phyloP scores from a whole-genome alignment of 495 filamentous ascomycete species.

The Penicillium soppii region DNA sequence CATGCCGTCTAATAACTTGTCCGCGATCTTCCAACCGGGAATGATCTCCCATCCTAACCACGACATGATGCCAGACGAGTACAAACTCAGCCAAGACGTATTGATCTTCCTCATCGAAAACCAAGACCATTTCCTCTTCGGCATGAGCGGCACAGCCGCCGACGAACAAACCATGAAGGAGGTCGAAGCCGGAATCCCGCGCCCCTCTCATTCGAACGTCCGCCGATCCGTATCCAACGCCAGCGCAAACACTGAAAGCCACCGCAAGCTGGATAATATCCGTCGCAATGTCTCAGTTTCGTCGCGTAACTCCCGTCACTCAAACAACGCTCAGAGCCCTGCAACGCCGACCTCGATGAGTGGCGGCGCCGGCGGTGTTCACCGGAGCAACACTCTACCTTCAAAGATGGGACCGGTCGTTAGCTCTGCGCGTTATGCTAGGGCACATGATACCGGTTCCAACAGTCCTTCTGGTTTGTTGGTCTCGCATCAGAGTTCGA shows the following conservation, averaged over 20 bases:
- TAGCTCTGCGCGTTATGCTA: conserved; percentile 53
- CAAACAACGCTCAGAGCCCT: conserved; percentile 68
- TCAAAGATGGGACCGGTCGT: conserved; percentile 83
- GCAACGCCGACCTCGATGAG: conserved; percentile 61
- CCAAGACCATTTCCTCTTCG: conserved; percentile 86
- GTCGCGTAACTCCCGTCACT: conserved; percentile 68
- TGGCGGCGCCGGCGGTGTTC: conserved; percentile 63
- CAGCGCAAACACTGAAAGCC: conserved; percentile 81
- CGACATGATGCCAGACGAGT: conserved; percentile 92
- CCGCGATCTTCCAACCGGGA: conserved; percentile 98
- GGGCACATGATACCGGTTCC: conserved; percentile 34
- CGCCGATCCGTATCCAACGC: conserved; percentile 80
- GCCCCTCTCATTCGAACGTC: conserved; percentile 55
- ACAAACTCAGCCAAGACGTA: conserved; percentile 93
- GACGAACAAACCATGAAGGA: conserved; percentile 86
- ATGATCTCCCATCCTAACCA: conserved; percentile 91
- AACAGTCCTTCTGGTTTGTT: conserved; percentile 32
- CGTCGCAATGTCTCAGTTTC: conserved; percentile 81
- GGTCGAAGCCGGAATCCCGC: conserved; percentile 65
- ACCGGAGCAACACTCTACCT: conserved; percentile 93
- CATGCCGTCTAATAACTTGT: conserved; percentile 91
- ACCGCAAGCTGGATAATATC: conserved; percentile 69
- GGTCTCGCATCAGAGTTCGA: conserved; percentile 33
- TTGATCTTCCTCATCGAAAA: conserved; percentile 98
- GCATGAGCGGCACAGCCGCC: conserved; percentile 88